Evolutionary conservation across 108 stramenopile species (phyloP), one percentile per base, ranked within the genome.

Genomic region (Cyclostephanos tholiformis): DNA sequence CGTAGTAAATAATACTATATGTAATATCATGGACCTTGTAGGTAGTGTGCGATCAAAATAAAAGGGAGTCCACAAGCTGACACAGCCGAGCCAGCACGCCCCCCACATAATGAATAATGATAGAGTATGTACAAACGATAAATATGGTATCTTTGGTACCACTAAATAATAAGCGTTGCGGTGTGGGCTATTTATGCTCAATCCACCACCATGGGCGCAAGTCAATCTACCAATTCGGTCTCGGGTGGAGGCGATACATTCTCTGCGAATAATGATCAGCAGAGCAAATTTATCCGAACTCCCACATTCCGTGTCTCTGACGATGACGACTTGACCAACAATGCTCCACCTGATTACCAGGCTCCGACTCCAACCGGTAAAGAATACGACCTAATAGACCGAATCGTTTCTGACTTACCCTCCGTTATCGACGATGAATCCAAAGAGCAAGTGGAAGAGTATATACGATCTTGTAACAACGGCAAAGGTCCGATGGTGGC

Each of bases 401-500:
- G 84, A 80, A 62, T 93, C n/a, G 87, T 85, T n/a, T 77, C 92
- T 0, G 89, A 93, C 64, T 71, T 93, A 16, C 92, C 92, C 11
- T 60, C 79, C n/a, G 78, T 91, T 0, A 91, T 94, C 61, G 92
- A 94, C 67, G 90, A 91, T 29, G 90, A 94, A 81, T 79, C 78
- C 52, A 79, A 77, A 67, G 87, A 88, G 65, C 92, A 94, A 85
- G 90, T 94, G 22, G 88, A 94, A 51, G 92, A 94, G 32, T 94
- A 94, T 65, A 86, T 83, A n/a, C 79, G 89, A 82, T 84, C 92
- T 2, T 94, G 92, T 66, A 80, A 91, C 74, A 72, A 83, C 51
- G 93, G 93, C 25, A 85, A 87, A 69, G 93, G 93, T 38, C 90
- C 93, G 6, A 89, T 91, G 89, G 93, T 91, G 13, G 89, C 93